phyloP scores from a whole-genome alignment of 805 yeast species.

The Myxozyma sirexii region DNA sequence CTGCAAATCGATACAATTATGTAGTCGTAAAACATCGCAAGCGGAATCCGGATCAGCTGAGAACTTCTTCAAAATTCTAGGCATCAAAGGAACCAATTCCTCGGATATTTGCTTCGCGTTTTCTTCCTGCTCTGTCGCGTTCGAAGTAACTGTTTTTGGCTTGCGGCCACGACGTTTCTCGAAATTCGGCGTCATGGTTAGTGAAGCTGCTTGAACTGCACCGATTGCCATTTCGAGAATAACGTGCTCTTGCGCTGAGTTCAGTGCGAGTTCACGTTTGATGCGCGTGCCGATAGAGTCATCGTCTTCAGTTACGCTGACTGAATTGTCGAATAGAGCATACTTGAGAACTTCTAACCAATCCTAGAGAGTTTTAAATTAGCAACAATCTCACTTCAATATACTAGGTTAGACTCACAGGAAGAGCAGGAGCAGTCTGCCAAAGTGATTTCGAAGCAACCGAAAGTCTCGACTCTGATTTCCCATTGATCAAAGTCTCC shows the following conservation, averaged over 20 bases:
- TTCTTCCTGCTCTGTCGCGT: slow-evolving; percentile 9
- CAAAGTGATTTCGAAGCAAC: slow-evolving; percentile 28
- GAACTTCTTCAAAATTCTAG: slow-evolving; percentile 37
- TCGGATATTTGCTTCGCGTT: slow-evolving; percentile 10
- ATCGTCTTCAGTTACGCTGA: slow-evolving; percentile 2
- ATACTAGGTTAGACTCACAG: slow-evolving; percentile 4
- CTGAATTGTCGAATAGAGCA: slow-evolving; percentile 24
- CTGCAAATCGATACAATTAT: slow-evolving; percentile 34
- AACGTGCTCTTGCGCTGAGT: slow-evolving; percentile 17
- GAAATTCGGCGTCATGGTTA: not conserved
- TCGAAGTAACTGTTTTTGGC: not conserved
- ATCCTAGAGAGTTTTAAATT: not conserved
- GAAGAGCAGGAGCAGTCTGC: slow-evolving; percentile 11
- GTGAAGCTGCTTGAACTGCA: slow-evolving; percentile 14
- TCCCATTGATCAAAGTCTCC: slow-evolving; percentile 12
- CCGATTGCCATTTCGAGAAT: slow-evolving; percentile 27
- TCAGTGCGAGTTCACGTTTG: slow-evolving; percentile 11
- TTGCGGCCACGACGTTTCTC: not conserved
- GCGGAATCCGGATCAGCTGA: slow-evolving; percentile 34
- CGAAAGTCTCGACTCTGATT: slow-evolving; percentile 26
- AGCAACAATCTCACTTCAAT: not conserved
- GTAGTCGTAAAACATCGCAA: slow-evolving; percentile 34
- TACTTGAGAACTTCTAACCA: slow-evolving; percentile 21
- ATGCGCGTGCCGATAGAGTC: slow-evolving; percentile 11
- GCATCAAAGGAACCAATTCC: slow-evolving; percentile 30